A percentile compares a stretch with the other conserved stretches of the same genome.
Conservation (phyloP, 164 flowering plant genomes). For the Berberis thunbergii region DNA sequence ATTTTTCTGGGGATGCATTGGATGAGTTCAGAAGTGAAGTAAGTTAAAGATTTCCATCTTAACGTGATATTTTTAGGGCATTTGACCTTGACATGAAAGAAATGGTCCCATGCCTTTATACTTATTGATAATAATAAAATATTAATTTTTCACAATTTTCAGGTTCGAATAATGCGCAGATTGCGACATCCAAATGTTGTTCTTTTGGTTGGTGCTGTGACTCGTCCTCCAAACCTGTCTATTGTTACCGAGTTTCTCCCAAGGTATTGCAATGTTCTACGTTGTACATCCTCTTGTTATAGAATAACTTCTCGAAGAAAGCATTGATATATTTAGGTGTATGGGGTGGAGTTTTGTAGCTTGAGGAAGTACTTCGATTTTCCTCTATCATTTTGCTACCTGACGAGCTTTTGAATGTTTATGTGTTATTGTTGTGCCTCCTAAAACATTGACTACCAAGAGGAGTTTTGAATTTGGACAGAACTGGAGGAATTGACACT, state of each 20-base stretch:
- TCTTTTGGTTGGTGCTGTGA: conserved; percentile 96
- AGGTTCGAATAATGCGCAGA: conserved; percentile 94
- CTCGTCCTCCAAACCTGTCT: conserved; percentile 97
- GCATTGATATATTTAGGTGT: no score
- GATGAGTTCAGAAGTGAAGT: conserved; percentile 95
- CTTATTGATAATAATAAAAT: neutral
- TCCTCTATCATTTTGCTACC: no score
- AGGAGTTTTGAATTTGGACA: no score
- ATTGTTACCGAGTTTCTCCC: conserved; percentile 94
- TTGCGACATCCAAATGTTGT: conserved; percentile 99
- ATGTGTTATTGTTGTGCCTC: no score
- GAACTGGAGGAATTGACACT: no score
- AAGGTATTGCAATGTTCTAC: conserved; percentile 34
- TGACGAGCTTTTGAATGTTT: no score
- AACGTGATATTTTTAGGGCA: neutral
- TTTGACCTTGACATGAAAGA: neutral
- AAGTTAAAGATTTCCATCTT: conserved; percentile 19
- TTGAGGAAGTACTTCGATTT: no score
- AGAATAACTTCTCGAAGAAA: no score
- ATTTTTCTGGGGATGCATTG: conserved; percentile 94
- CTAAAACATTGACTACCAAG: no score
- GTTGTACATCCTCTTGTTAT: no score
- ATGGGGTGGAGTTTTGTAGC: no score
- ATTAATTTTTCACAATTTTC: conserved; percentile 2
- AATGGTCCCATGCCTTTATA: neutral